Evolutionary conservation across 2,329 filamentous ascomycete species (phyloP).

Genomic region (Fusarium nanum): DNA sequence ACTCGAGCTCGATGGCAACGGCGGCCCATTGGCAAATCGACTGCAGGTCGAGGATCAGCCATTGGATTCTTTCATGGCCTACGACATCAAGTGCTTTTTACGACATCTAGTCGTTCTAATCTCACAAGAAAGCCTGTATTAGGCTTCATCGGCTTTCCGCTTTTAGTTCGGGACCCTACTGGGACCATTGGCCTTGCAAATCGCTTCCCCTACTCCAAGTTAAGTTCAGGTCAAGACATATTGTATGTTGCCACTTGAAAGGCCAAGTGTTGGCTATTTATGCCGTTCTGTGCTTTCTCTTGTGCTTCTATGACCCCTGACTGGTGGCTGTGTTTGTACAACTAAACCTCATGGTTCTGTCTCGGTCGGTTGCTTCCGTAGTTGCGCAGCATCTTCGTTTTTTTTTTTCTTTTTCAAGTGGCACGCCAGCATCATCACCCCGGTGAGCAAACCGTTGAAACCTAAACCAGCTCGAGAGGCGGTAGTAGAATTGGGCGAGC

Average conservation of each 20-base stretch:
- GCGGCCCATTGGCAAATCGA: conserved; percentile 23
- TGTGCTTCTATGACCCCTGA: conserved; percentile 14
- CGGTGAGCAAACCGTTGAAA: neutral
- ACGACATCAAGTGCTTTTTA: conserved; percentile 22
- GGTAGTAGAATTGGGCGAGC: neutral
- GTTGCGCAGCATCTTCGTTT: conserved; percentile 11
- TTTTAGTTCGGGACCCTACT: conserved; percentile 3
- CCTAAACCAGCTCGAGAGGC: neutral
- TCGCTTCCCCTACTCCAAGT: conserved; percentile 4
- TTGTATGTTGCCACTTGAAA: conserved; percentile 28
- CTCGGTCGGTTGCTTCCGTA: conserved; percentile 22
- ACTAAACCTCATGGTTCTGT: conserved; percentile 16
- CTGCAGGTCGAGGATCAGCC: conserved; percentile 29
- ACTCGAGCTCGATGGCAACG: conserved; percentile 28
- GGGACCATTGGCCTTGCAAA: conserved; percentile 8
- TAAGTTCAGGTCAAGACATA: conserved; percentile 9
- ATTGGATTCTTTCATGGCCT: conserved; percentile 20
- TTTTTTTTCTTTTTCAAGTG: neutral
- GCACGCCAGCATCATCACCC: conserved; percentile 1
- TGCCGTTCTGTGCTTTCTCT: neutral
- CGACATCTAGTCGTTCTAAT: conserved; percentile 22
- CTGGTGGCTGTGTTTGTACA: conserved; percentile 24
- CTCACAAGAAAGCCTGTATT: conserved; percentile 16
- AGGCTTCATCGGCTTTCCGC: conserved; percentile 11
- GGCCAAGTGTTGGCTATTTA: neutral